These are phyloP conservation scores for Phytophthora tentaculata DNA, from an alignment of 352 stramenopile species.

Conservation along the genomic window DNA sequence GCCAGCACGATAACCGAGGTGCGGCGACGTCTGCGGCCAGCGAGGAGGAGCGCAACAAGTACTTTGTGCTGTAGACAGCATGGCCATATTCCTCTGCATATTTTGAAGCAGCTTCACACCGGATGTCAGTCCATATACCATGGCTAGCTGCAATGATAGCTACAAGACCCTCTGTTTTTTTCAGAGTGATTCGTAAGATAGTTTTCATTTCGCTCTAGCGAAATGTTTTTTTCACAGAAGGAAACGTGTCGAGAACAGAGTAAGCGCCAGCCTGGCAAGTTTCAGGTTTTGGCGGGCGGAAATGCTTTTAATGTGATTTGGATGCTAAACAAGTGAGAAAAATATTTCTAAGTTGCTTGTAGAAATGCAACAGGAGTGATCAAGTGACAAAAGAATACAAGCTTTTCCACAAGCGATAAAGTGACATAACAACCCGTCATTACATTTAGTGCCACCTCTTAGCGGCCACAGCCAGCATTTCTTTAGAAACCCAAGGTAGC, in stretches of 20 bases:
- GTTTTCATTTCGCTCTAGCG: conserved; percentile 13
- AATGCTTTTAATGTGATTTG: conserved; percentile 37
- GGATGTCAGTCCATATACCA: conserved; percentile 30
- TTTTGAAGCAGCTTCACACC: conserved; percentile 24
- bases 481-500: conserved; percentile 82
- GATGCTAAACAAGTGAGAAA: neutral
- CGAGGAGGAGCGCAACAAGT: conserved; percentile 83
- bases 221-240: conserved; percentile 13
- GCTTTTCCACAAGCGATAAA: neutral
- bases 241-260: conserved; percentile 14
- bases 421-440: conserved; percentile 41
- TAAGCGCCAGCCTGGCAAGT: conserved; percentile 4
- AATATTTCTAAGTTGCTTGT: no score
- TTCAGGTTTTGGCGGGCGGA: conserved; percentile 1
- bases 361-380: no score
- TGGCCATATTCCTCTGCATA: conserved; percentile 27
- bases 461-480: conserved; percentile 15
- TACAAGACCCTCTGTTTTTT: conserved; percentile 17
- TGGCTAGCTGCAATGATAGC: conserved; percentile 29
- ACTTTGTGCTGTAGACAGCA: conserved; percentile 79
- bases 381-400: no score
- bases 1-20: conserved; percentile 44
- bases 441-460: conserved; percentile 40
- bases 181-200: conserved; percentile 26
- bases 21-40: conserved; percentile 49